phyloP scores from a whole-genome alignment of 306 rosid species.

The Senna tora region DNA sequence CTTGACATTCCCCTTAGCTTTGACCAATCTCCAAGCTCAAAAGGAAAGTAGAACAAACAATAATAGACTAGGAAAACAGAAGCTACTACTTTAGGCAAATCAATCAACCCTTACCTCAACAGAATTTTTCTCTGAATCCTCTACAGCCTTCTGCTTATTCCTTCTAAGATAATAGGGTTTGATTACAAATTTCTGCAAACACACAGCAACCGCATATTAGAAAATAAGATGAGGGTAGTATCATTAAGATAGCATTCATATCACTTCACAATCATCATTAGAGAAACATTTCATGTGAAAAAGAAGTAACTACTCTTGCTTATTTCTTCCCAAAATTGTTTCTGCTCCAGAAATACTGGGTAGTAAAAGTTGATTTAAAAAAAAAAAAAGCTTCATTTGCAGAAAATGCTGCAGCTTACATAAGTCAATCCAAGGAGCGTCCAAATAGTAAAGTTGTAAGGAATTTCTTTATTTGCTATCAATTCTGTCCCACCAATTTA shows the following conservation, averaged over 20 bases:
- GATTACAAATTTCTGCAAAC: conserved; percentile 69
- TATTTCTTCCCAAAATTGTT: conserved; percentile 1
- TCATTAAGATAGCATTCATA: conserved; percentile 3
- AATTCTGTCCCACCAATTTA: conserved; percentile 12
- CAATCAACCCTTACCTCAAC: conserved; percentile 59
- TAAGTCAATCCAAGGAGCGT: conserved; percentile 8
- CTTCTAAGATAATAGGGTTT: conserved; percentile 82
- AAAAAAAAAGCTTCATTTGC: not conserved
- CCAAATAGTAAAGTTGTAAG: conserved; percentile 9
- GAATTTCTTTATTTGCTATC: conserved; percentile 24
- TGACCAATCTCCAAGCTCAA: too few relatives aligned
- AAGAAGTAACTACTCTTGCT: conserved; percentile 26
- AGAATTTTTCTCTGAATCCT: conserved; percentile 70
- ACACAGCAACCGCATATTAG: conserved; percentile 30
- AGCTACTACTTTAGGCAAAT: conserved; percentile 16
- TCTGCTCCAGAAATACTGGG: conserved; percentile 23
- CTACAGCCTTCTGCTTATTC: conserved; percentile 78
- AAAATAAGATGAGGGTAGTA: conserved; percentile 1
- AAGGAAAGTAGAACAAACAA: conserved; percentile 21
- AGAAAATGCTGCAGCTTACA: conserved; percentile 5
- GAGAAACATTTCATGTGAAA: conserved; percentile 18
- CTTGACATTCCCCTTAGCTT: too few relatives aligned
- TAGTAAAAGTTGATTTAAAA: not conserved
- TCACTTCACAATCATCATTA: not conserved
- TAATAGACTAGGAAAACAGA: conserved; percentile 13